These are phyloP conservation scores for Handroanthus guayacan DNA, from an alignment of 257 asterid species.

Conservation along the genomic window DNA sequence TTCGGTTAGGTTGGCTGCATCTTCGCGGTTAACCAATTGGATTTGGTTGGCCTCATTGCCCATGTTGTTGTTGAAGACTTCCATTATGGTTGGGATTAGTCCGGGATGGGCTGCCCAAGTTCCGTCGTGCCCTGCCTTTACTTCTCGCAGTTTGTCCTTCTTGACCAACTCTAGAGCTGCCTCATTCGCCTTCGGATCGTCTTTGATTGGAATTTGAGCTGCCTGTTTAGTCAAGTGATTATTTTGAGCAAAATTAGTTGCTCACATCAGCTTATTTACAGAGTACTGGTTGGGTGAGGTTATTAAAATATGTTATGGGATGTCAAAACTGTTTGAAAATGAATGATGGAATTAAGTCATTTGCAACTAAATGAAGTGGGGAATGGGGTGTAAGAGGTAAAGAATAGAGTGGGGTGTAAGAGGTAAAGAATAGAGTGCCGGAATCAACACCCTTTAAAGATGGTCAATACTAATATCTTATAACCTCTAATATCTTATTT, in stretches of 20 bases:
- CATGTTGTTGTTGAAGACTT: conserved; percentile 74
- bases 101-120: conserved; percentile 99
- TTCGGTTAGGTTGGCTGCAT: conserved; percentile 60
- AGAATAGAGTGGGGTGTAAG: no score
- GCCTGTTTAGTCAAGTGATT: conserved; percentile 56
- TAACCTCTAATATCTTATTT: no score
- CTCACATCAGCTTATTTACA: background rate
- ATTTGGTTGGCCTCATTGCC: conserved; percentile 69
- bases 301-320: no score
- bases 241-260: background rate
- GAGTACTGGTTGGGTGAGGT: no score
- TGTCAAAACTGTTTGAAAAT: no score
- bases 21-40: conserved; percentile 59
- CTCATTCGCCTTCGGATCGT: conserved; percentile 79
- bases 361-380: no score
- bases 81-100: conserved; percentile 70
- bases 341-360: no score
- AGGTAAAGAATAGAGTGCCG: no score
- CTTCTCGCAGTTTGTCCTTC: conserved; percentile 86
- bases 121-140: conserved; percentile 93
- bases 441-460: no score
- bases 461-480: no score
- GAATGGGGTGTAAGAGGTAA: no score
- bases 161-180: conserved; percentile 81
- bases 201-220: conserved; percentile 93